A percentile compares a stretch with the other conserved stretches of the same genome.
These are phyloP conservation scores for Rhizopus microsporus DNA, from an alignment of 371 early-diverging fungal genomes.

Conservation along the genomic window DNA sequence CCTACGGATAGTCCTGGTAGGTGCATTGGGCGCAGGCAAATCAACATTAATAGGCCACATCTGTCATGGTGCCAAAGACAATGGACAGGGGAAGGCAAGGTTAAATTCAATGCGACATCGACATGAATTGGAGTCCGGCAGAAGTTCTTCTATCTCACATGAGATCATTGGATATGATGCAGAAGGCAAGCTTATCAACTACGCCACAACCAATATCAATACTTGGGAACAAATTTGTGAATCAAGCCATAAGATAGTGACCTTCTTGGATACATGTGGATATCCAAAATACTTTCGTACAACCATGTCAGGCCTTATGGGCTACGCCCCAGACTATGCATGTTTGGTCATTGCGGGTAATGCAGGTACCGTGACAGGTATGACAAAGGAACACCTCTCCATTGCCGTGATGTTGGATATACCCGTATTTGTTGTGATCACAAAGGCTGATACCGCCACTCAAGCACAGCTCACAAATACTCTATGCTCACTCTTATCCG, in stretches of 20 bases:
- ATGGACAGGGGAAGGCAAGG: conserved; percentile 87
- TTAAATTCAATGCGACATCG: conserved; percentile 84
- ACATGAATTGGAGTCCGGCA: conserved; percentile 89
- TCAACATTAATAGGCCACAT: conserved; percentile 85
- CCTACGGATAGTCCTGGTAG: conserved; percentile 81
- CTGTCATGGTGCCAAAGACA: conserved; percentile 81
- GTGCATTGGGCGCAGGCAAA: conserved; percentile 83
- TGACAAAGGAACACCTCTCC: conserved; percentile 90
- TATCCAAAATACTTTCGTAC: conserved; percentile 90
- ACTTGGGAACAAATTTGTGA: conserved; percentile 85
- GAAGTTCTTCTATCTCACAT: conserved; percentile 86
- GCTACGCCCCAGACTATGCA: conserved; percentile 87
- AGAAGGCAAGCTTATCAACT: conserved; percentile 59
- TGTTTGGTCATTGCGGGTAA: conserved; percentile 88
- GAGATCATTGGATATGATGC: conserved; percentile 85
- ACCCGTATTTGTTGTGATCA: conserved; percentile 87
- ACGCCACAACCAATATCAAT: conserved; percentile 60
- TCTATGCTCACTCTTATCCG: conserved; percentile 48
- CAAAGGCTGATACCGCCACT: conserved; percentile 89
- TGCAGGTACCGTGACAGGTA: conserved; percentile 68
- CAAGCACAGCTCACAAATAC: conserved; percentile 73
- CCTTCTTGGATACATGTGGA: conserved; percentile 91
- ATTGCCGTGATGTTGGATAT: conserved; percentile 79
- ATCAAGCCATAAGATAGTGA: conserved; percentile 76
- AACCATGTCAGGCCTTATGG: conserved; percentile 88